phyloP scores from a whole-genome alignment of 495 filamentous ascomycete genomes.

The Talaromyces liani region DNA sequence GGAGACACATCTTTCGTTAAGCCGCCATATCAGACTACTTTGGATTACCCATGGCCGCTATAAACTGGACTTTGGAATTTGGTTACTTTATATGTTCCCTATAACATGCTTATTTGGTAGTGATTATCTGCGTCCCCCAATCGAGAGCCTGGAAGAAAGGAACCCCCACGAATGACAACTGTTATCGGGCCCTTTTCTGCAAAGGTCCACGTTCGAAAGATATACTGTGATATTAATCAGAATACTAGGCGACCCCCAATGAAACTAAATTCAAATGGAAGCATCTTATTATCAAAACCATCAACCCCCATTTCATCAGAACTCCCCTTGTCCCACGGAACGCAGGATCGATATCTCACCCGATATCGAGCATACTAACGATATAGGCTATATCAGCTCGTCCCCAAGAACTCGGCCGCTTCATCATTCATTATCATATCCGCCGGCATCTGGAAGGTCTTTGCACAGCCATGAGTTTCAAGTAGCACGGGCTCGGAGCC shows the following conservation, averaged over 20 bases:
- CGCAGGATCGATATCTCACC: background rate
- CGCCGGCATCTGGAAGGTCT: background rate
- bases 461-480: background rate
- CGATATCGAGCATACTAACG: conserved; percentile 2
- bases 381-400: background rate
- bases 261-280: conserved; percentile 6
- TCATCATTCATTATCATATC: conserved; percentile 3
- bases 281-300: background rate
- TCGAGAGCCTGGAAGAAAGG: background rate
- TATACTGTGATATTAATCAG: conserved; percentile 5
- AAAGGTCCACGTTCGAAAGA: background rate
- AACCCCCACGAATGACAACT: background rate
- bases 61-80: background rate
- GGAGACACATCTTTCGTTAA: background rate
- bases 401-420: background rate
- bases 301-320: background rate
- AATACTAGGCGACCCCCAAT: conserved; percentile 2
- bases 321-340: background rate
- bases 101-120: conserved; percentile 1
- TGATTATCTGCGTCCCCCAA: background rate
- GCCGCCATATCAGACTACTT: background rate
- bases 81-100: background rate
- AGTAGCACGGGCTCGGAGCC: background rate
- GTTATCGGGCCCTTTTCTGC: background rate
- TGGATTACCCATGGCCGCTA: background rate